These are phyloP conservation scores for Podospora didyma DNA, from an alignment of 495 filamentous ascomycete species.

Conservation along the genomic window DNA sequence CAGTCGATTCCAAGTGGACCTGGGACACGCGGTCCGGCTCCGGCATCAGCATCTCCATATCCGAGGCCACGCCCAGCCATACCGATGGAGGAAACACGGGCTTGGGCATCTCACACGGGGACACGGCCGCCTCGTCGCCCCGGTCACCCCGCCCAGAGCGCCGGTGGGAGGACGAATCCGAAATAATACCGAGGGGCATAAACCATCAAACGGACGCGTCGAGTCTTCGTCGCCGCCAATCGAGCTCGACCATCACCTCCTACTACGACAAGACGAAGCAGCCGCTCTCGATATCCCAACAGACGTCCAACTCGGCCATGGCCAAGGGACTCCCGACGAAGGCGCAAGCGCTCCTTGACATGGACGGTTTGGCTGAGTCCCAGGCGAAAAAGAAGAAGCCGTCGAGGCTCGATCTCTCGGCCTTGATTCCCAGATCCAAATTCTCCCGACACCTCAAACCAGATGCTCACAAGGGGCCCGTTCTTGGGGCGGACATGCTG, in stretches of 20 bases:
- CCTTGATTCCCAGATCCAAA: slow-evolving; percentile 17
- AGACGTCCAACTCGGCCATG: slow-evolving; percentile 52
- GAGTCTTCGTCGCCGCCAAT: slow-evolving; percentile 39
- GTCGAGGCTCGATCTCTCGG: slow-evolving; percentile 43
- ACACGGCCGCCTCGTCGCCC: slow-evolving; percentile 8
- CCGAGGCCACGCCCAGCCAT: slow-evolving; percentile 39
- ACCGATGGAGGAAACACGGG: slow-evolving; percentile 15
- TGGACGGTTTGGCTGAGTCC: slow-evolving; percentile 26
- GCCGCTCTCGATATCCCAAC: slow-evolving; percentile 50
- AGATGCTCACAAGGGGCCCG: slow-evolving; percentile 9
- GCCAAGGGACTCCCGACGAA: slow-evolving; percentile 48
- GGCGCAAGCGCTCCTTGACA: slow-evolving; percentile 38
- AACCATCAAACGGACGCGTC: slow-evolving; percentile 31
- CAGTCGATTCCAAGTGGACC: slow-evolving; percentile 18
- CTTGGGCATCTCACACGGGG: slow-evolving; percentile 10
- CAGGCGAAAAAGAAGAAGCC: slow-evolving; percentile 45
- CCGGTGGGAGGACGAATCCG: slow-evolving; percentile 48
- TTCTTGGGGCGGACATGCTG: slow-evolving; percentile 27
- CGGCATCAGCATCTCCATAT: slow-evolving; percentile 48
- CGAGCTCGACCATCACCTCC: slow-evolving; percentile 48
- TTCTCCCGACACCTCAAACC: slow-evolving; percentile 18
- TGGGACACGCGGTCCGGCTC: slow-evolving; percentile 45
- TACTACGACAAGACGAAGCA: slow-evolving; percentile 50
- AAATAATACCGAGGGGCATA: slow-evolving; percentile 33
- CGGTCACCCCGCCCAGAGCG: slow-evolving; percentile 8